A percentile compares a stretch with the other conserved stretches of the same genome.
phyloP scores from a whole-genome alignment of 2,329 filamentous ascomycete genomes.

The Pezicula neosporulosa region DNA sequence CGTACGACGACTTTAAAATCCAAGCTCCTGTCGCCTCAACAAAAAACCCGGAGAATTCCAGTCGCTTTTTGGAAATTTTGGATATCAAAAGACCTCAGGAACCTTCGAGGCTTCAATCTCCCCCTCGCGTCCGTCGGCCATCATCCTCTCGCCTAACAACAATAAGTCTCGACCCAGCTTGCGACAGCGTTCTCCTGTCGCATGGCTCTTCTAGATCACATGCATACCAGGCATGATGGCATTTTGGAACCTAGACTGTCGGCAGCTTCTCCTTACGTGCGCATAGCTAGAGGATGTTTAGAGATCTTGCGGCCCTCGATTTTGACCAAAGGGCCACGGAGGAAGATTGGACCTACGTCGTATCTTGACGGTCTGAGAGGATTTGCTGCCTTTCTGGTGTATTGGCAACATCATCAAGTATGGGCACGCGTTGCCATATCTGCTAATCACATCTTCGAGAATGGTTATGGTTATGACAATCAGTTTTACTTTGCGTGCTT shows the following conservation, averaged over 20 bases:
- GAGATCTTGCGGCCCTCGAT: constrained; percentile 1
- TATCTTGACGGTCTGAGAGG: constrained; percentile 43
- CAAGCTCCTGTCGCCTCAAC: too few relatives aligned
- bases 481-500: constrained; percentile 38
- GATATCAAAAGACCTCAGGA: too few relatives aligned
- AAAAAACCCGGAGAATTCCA: too few relatives aligned
- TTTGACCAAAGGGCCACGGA: neutral
- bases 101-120: too few relatives aligned
- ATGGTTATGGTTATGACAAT: constrained; percentile 26
- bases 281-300: neutral
- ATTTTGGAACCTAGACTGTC: constrained; percentile 2
- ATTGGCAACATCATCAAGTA: constrained; percentile 35
- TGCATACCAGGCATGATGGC: neutral
- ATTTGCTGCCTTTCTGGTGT: constrained; percentile 39
- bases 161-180: too few relatives aligned
- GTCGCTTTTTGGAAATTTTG: too few relatives aligned
- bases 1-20: too few relatives aligned
- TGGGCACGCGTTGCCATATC: constrained; percentile 21
- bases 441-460: neutral
- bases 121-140: too few relatives aligned
- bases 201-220: neutral
- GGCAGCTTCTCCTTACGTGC: neutral
- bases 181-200: too few relatives aligned
- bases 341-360: constrained; percentile 24
- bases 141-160: too few relatives aligned